Base-by-base conservation (phyloP, 768 basidiomycete species). In the Suillus subaureus region DNA sequence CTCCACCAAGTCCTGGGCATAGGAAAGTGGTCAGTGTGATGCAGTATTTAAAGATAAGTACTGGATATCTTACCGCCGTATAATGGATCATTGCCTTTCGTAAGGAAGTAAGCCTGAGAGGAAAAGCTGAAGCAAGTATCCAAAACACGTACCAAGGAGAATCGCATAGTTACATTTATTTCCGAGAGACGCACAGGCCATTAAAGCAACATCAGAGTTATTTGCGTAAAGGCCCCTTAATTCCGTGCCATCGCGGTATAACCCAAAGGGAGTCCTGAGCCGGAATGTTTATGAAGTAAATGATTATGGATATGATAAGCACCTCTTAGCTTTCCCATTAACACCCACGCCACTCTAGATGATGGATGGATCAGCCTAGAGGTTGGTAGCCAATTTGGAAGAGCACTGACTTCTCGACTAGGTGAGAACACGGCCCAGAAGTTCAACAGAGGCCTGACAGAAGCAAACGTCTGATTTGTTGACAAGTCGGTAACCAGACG, bases 381-480 rank as follows among this genome's bases (percentile, higher is more conserved):
- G 18, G 15, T 28, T 26, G 21, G 23, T 23, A 63, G 4, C 6
- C 26, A 33, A n/a, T n/a, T 45, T 52, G 51, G 61, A n/a, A 33
- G 33, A 39, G 64, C 18, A 66, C 69, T 18, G 42, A 89, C 92
- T 82, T 92, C 89, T 66, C 82, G 82, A 73, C 92, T 93, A 0
- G 92, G 87, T 23, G 89, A 80, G 68, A 91, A 93, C 0, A 89
- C 89, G 6, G 89, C 91, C 90, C 90, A 94, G 68, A 93, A 91
- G 72, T 93, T 93, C 68, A 93, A 77, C 55, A 93, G 78, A 3
- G 91, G 90, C 69, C 84, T 85, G 23, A 94, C 91, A 0, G 90
- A 88, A 67, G 88, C 82, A 74, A 92, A 93, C 0, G 92, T 92
- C 68, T 91, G 88, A 70, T 92, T 92, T 35, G 82, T 76, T 2